phyloP scores from a whole-genome alignment of 176 grass and related monocot genomes.

The Oryza coarctata region DNA sequence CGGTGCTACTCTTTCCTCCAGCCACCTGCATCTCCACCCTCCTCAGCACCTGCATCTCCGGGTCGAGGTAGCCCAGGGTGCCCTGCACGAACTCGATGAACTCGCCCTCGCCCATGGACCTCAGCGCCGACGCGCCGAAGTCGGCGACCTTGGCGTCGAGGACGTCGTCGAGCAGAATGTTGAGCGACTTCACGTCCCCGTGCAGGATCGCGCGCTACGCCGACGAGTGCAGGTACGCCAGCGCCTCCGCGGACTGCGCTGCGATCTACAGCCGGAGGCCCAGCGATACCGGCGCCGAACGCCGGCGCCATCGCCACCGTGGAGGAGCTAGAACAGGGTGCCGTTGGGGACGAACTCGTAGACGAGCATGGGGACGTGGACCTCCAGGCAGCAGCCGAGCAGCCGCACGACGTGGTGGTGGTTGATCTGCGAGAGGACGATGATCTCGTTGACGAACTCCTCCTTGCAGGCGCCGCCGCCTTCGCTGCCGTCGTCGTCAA shows the following conservation, averaged over 20 bases:
- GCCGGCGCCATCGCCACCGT: neutral
- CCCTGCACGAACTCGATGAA: conserved; percentile 50
- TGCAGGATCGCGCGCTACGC: conserved; percentile 5
- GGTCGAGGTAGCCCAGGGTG: conserved; percentile 53
- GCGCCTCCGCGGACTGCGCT: neutral
- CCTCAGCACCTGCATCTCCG: conserved; percentile 28
- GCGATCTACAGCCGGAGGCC: conserved; percentile 24
- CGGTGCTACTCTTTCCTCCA: too few relatives aligned
- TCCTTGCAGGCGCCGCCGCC: neutral
- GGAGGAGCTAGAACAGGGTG: conserved; percentile 25
- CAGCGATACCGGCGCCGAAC: neutral
- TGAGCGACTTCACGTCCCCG: conserved; percentile 33
- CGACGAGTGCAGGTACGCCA: conserved; percentile 32
- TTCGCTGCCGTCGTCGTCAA: neutral
- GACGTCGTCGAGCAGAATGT: conserved; percentile 30
- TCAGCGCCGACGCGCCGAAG: conserved; percentile 49
- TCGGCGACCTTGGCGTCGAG: conserved; percentile 44
- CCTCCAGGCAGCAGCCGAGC: conserved; percentile 37
- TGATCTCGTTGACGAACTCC: conserved; percentile 34
- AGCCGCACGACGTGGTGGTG: conserved; percentile 28
- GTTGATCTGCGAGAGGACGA: conserved; percentile 42
- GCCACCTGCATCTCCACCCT: neutral
- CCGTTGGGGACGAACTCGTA: conserved; percentile 38
- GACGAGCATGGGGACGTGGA: conserved; percentile 21
- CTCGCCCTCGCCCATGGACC: conserved; percentile 32